A percentile compares a stretch with the other conserved stretches of the same genome.
Evolutionary conservation across 1,139 yeast genomes (phyloP).

Genomic region (Meyerozyma sp.): DNA sequence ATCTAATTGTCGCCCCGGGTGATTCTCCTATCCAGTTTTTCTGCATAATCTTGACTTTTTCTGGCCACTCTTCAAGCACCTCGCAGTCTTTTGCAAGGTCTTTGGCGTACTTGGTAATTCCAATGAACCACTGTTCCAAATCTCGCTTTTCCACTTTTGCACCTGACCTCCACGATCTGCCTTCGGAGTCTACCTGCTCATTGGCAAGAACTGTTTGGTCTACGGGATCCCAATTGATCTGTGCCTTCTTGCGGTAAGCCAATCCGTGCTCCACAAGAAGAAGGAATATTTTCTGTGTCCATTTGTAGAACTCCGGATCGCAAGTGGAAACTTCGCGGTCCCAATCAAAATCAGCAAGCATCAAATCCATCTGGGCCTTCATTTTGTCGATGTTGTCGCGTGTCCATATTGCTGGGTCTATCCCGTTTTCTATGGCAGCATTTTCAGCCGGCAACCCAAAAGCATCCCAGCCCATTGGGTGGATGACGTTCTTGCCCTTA

Average conservation of each 20-base stretch:
- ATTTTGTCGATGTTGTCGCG: conserved; percentile 66
- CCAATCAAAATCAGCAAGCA: conserved; percentile 93
- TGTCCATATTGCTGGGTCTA: conserved; percentile 84
- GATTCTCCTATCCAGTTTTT: conserved; percentile 91
- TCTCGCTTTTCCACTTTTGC: conserved; percentile 80
- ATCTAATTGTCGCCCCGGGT: conserved; percentile 65
- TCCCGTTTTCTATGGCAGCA: conserved; percentile 85
- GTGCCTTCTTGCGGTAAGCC: conserved; percentile 82
- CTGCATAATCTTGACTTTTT: conserved; percentile 85
- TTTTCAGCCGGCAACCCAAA: conserved; percentile 98
- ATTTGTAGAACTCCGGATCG: conserved; percentile 79
- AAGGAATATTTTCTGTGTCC: conserved; percentile 85
- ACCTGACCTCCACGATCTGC: conserved; percentile 95
- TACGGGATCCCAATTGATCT: conserved; percentile 96
- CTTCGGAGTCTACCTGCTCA: conserved; percentile 90
- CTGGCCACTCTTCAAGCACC: conserved; percentile 72
- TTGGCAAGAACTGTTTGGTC: conserved; percentile 93
- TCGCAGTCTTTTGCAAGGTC: conserved; percentile 60
- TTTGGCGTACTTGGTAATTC: conserved; percentile 76
- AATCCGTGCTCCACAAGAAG: conserved; percentile 67
- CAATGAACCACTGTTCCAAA: conserved; percentile 89
- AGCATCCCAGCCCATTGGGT: conserved; percentile 99
- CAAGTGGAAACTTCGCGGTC: conserved; percentile 86
- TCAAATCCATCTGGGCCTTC: conserved; percentile 73
- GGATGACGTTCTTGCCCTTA: conserved; percentile 73